phyloP scores from a whole-genome alignment of 176 grass and related monocot species.

The Carex scoparia region DNA sequence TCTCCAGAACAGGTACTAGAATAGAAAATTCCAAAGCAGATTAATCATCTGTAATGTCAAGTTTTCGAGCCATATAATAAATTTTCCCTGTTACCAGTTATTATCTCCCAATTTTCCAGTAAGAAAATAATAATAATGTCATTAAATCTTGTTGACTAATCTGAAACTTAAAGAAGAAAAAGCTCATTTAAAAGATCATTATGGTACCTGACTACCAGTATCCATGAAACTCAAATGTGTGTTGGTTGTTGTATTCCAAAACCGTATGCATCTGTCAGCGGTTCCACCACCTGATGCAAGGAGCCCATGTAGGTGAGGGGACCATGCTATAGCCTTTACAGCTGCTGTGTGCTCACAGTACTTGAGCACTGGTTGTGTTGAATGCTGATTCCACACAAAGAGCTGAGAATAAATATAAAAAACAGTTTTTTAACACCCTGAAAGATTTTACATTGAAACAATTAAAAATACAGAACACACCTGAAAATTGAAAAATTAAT shows the following conservation, averaged over 20 bases:
- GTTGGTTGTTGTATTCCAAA: constrained; percentile 96
- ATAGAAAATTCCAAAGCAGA: not conserved
- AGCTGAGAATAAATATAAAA: constrained; percentile 42
- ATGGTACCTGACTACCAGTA: constrained; percentile 90
- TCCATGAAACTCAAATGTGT: constrained; percentile 77
- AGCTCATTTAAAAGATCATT: not conserved
- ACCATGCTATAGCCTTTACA: constrained; percentile 99
- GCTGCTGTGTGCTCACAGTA: constrained; percentile 95
- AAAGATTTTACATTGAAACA: not conserved
- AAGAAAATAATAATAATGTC: not conserved
- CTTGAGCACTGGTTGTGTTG: constrained; percentile 68
- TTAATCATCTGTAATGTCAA: not conserved
- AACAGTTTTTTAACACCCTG: not conserved
- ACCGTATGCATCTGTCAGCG: constrained; percentile 93
- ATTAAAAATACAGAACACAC: not conserved
- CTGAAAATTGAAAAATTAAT: not conserved
- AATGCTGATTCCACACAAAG: constrained; percentile 98
- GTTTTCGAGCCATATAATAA: not conserved
- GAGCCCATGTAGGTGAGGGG: constrained; percentile 87
- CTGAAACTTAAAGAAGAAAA: not conserved
- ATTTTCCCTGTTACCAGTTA: not conserved
- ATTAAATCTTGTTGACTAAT: not conserved
- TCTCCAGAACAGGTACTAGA: not conserved
- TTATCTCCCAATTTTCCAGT: not conserved
- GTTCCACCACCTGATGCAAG: constrained; percentile 98